Base-by-base conservation (phyloP, 306 rosid species). In the Rosa multiflora region DNA sequence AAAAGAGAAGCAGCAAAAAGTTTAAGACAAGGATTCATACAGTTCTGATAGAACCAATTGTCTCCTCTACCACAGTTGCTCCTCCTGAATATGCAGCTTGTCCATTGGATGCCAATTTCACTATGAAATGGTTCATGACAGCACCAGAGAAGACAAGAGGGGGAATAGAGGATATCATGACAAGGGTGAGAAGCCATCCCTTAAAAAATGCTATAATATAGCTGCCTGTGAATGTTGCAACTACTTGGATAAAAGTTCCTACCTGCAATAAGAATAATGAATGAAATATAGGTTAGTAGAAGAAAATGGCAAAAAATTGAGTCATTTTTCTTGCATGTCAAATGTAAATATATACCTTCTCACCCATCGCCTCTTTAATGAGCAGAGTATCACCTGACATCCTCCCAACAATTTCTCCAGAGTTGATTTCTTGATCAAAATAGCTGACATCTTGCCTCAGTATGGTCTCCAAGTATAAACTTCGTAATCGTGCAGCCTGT, bases 331-430 rank as follows among this genome's bases (percentile, higher is more conserved):
- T 42, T 81, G 44, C 56, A 63, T 58, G 29, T 56, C 29, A 5
- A 52, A 51, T 58, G 55, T 20, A 3, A 21, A 10, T 18, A 14
- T 18, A 11, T 82, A 91, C 98, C 95, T 93, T 91, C 75, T 93
- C 97, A 0, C 93, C 95, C 92, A 88, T 83, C 69, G 98, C 94
- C 35, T 90, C 97, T 90, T 91, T 97, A 82, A 93, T 91, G 70
- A 88, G 92, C 62, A 93, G 87, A 18, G 97, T 91, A 74, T 93
- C 97, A 5, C 97, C 98, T 6, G 97, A 88, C 94, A 93, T 91
- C 72, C 97, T 86, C 80, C 86, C 94, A 43, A 91, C 82, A 73
- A 93, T 89, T 77, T 91, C 94, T 32, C 95, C 97, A 0, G 83
- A 72, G 68, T 82, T 91, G 4, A 88, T 82, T 90, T 91, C 93